phyloP scores from a whole-genome alignment of 176 grass and related monocot genomes.

The Oryza glaberrima region DNA sequence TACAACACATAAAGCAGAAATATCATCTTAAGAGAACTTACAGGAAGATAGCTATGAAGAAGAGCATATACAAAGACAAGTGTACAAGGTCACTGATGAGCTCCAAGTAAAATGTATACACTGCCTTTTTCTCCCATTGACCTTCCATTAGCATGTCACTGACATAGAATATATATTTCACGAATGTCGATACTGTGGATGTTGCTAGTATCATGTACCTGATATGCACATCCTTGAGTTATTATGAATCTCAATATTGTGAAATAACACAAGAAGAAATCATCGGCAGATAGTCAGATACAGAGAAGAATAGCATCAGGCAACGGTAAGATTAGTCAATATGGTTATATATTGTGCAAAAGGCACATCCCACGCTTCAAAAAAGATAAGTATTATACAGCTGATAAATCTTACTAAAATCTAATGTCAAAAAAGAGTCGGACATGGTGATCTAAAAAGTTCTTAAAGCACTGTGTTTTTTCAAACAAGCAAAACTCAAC shows the following conservation, averaged over 20 bases:
- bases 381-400: not conserved
- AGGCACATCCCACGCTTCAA: not conserved
- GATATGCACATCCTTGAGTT: conserved; percentile 36
- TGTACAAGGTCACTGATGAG: conserved; percentile 94
- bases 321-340: conserved; percentile 20
- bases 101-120: conserved; percentile 98
- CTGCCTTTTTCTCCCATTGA: conserved; percentile 97
- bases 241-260: conserved; percentile 22
- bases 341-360: conserved; percentile 2
- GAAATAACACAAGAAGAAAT: conserved; percentile 27
- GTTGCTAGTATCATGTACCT: conserved; percentile 97
- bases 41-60: conserved; percentile 94
- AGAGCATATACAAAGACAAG: conserved; percentile 93
- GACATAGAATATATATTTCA: conserved; percentile 97
- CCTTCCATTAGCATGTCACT: conserved; percentile 95
- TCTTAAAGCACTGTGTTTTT: not conserved
- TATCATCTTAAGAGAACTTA: conserved; percentile 58
- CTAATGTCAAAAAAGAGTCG: not conserved
- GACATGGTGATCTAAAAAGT: not conserved
- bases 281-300: conserved; percentile 17
- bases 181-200: conserved; percentile 80
- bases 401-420: not conserved
- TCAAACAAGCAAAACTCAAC: not conserved
- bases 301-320: conserved; percentile 16
- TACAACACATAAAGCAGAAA: not conserved